These are phyloP conservation scores for Magnolia officinalis DNA, from an alignment of 164 flowering plant genomes.

Conservation along the genomic window DNA sequence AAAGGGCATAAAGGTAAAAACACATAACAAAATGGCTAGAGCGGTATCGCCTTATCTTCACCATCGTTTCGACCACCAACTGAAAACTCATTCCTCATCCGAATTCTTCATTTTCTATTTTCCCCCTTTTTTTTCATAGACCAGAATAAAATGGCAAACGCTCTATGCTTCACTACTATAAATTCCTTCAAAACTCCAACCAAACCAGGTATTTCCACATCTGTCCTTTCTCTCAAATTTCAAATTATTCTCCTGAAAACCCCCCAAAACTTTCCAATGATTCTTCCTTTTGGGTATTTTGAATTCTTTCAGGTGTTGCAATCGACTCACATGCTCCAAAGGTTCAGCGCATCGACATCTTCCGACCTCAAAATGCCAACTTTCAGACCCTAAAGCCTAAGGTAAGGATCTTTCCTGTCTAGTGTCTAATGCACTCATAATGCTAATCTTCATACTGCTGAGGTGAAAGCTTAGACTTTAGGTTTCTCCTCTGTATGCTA, in stretches of 20 bases:
- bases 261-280: neutral
- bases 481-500: neutral
- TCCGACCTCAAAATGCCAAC: slow-evolving; percentile 17
- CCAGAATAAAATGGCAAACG: slow-evolving; percentile 37
- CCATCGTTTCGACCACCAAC: slow-evolving; percentile 6
- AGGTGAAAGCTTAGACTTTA: neutral
- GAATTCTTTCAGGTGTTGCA: slow-evolving; percentile 25
- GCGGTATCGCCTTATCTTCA: slow-evolving; percentile 24
- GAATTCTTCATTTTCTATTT: neutral
- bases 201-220: slow-evolving; percentile 39
- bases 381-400: slow-evolving; percentile 39
- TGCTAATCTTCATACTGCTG: neutral
- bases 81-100: neutral
- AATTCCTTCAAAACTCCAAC: slow-evolving; percentile 29
- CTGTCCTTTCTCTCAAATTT: slow-evolving; percentile 2
- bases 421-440: no score
- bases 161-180: slow-evolving; percentile 37
- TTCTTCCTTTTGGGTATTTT: neutral
- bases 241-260: neutral
- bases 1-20: neutral
- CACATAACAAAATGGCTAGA: neutral
- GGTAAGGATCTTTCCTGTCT: slow-evolving; percentile 24
- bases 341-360: slow-evolving; percentile 20
- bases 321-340: slow-evolving; percentile 29
- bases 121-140: neutral